These are phyloP conservation scores for Entomortierella parvispora DNA, from an alignment of 192 early-diverging fungal genomes.

Conservation along the genomic window DNA sequence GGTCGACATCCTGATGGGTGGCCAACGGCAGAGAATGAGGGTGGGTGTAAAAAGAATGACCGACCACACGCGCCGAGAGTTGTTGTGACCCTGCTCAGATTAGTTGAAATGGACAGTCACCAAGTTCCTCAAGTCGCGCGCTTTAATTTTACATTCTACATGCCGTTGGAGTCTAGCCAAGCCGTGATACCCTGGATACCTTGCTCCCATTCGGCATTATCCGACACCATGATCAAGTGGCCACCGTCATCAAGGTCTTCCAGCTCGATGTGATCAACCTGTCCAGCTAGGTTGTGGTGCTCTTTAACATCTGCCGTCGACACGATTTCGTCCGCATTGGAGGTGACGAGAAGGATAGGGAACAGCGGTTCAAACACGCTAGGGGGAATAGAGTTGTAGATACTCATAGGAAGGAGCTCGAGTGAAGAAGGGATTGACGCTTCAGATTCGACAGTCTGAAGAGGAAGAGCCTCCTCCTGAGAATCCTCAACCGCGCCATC, in stretches of 20 bases:
- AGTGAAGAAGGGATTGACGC: constrained; percentile 37
- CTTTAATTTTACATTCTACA: too few species aligned
- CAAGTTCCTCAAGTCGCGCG: too few species aligned
- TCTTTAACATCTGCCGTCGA: constrained; percentile 43
- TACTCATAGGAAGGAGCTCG: constrained; percentile 38
- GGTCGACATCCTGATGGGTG: not conserved
- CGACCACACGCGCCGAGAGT: not conserved
- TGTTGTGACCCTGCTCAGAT: too few species aligned
- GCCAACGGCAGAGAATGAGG: not conserved
- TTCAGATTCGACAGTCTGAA: constrained; percentile 36
- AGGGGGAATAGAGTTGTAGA: constrained; percentile 35
- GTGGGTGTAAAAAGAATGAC: not conserved
- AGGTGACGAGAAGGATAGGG: constrained; percentile 43
- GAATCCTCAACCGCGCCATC: not conserved
- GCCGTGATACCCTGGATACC: constrained; percentile 49
- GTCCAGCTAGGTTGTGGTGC: constrained; percentile 20
- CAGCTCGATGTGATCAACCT: constrained; percentile 49
- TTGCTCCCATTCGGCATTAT: constrained; percentile 50
- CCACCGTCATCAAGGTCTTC: constrained; percentile 43
- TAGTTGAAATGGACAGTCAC: too few species aligned
- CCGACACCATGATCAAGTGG: constrained; percentile 49
- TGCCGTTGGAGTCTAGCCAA: constrained; percentile 49
- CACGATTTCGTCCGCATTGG: constrained; percentile 39
- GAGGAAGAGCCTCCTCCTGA: constrained; percentile 12
- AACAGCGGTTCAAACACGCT: constrained; percentile 40